Evolutionary conservation across 345 rosid species (phyloP).

Genomic region (Clausena lansium): DNA sequence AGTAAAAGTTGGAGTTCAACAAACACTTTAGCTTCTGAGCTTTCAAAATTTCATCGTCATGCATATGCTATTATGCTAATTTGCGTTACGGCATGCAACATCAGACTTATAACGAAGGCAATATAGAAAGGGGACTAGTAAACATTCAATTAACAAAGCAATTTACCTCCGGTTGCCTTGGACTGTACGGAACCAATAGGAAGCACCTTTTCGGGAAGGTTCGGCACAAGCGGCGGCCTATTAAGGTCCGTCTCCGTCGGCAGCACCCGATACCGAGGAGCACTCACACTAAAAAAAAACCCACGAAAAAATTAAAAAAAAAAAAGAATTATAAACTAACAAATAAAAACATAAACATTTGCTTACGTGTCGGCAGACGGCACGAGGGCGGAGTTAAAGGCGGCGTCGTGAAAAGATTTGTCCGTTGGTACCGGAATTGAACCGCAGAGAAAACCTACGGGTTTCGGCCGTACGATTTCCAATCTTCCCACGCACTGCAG

Average conservation of each 20-base stretch:
- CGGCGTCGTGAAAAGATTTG: constrained; percentile 52
- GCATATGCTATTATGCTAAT: neutral
- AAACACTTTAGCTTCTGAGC: neutral
- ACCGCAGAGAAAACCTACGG: constrained; percentile 87
- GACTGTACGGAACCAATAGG: constrained; percentile 63
- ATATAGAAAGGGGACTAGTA: neutral
- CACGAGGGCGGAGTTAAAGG: constrained; percentile 65
- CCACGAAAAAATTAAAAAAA: neutral
- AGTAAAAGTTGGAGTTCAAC: neutral
- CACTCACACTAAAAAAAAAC: constrained; percentile 49
- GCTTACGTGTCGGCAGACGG: constrained; percentile 65
- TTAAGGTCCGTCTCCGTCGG: constrained; percentile 90
- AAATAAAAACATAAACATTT: neutral
- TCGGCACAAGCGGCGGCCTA: constrained; percentile 60
- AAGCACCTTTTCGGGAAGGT: constrained; percentile 65
- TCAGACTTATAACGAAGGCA: neutral
- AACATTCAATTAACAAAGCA: neutral
- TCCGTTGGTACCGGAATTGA: constrained; percentile 89
- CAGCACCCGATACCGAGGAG: constrained; percentile 76
- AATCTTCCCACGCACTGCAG: constrained; percentile 77
- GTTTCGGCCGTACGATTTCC: constrained; percentile 68
- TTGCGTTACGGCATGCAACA: neutral
- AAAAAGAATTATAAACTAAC: neutral
- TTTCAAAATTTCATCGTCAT: neutral
- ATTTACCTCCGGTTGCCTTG: constrained; percentile 59